These are phyloP conservation scores for Coffea humblotiana DNA, from an alignment of 305 asterid species.

Conservation along the genomic window DNA sequence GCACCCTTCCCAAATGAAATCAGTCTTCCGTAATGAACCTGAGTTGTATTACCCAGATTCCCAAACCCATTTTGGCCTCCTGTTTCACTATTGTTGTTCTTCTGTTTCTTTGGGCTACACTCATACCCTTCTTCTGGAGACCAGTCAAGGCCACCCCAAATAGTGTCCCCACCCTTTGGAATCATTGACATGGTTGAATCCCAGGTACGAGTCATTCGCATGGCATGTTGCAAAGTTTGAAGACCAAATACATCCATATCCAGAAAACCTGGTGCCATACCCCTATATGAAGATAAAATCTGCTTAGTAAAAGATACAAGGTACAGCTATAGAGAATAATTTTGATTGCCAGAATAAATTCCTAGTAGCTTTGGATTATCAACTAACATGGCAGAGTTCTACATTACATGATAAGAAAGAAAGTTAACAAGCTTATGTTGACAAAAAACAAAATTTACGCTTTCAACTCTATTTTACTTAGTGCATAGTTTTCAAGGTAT, in stretches of 20 bases:
- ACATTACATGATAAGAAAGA: neutral
- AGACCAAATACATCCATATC: conserved; percentile 68
- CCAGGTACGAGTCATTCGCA: conserved; percentile 88
- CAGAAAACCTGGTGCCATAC: conserved; percentile 64
- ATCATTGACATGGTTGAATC: conserved; percentile 85
- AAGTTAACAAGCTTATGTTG: neutral
- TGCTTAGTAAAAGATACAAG: conserved; percentile 7
- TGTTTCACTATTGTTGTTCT: conserved; percentile 38
- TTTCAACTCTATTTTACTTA: neutral
- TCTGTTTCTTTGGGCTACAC: conserved; percentile 44
- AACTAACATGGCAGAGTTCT: neutral
- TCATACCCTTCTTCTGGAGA: conserved; percentile 77
- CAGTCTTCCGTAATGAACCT: conserved; percentile 59
- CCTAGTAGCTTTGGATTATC: neutral
- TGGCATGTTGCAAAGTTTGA: conserved; percentile 70
- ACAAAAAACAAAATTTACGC: neutral
- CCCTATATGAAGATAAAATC: conserved; percentile 45
- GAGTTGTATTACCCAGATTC: conserved; percentile 29
- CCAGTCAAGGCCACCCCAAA: conserved; percentile 88
- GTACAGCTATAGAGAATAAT: conserved; percentile 5
- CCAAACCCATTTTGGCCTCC: conserved; percentile 32
- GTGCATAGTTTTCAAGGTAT: neutral
- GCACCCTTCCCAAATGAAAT: conserved; percentile 70
- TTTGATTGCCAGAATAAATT: neutral
- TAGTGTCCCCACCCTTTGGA: conserved; percentile 78